Base-by-base conservation (phyloP, 768 basidiomycete species). In the Hortiboletus flavorubellus region DNA sequence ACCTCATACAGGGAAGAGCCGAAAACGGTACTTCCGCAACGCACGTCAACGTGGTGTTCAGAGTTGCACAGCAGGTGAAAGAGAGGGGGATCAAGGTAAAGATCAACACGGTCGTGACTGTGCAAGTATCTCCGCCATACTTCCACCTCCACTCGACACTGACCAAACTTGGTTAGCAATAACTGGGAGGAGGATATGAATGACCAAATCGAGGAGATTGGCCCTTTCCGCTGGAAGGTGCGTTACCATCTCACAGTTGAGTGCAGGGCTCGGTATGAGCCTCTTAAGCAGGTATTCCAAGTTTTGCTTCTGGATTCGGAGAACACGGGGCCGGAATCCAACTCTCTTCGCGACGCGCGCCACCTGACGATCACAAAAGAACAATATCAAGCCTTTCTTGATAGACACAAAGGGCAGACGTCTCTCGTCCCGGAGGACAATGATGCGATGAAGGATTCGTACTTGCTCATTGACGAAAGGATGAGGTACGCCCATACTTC, bases 121-220 rank as follows among this genome's bases (percentile, higher is more conserved):
- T 55, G 68, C 59, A 49, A 40, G 70, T 51, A 23, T 29, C 10
- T 34, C 14, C 45, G 0, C 42, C n/a, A 3, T 7, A 23, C 15
- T 39, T 26, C 18, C 33, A 16, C 7, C 5, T 9, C 5, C 1
- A 4, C 8, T 46, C 18, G 47, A 41, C 2, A 2, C 35, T 52
- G 39, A 62, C 5, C 21, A 16, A 2, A 45, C 14, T n/a, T 18
- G 37, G 16, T 47, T 30, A 70, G 71, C 37, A 61, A 69, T 40
- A 72, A 74, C 39, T 68, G 64, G 63, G 59, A 72, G 21, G 72
- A 74, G 49, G 67, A 74, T 26, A 74, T 73, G 71, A 72, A 68
- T 43, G 65, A 67, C 30, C 59, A 57, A 18, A 72, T 74, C 21
- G 53, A 61, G 34, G 56, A 65, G 49, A 53, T 72, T 31, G 53